Evolutionary conservation across 257 asterid genomes (phyloP).

Genomic region (Ligustrum vulgare): DNA sequence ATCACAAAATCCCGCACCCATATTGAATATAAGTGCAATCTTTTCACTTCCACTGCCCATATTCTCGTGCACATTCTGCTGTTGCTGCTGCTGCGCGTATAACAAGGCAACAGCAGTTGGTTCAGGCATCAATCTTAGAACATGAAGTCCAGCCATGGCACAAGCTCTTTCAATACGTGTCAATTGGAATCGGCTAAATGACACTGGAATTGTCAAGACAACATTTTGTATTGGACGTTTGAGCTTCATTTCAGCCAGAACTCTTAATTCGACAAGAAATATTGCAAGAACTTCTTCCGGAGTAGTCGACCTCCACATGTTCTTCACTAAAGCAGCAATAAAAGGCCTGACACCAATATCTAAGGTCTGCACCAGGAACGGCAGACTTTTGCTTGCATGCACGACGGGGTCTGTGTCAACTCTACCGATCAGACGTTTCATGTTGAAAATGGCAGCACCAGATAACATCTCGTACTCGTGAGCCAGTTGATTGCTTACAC

Average conservation of each 20-base stretch:
- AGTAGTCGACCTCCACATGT: conserved; percentile 78
- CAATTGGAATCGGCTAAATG: conserved; percentile 77
- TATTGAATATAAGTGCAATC: conserved; percentile 66
- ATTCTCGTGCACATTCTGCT: conserved; percentile 28
- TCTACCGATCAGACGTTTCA: conserved; percentile 70
- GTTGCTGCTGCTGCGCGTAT: conserved; percentile 48
- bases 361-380: conserved; percentile 73
- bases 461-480: conserved; percentile 69
- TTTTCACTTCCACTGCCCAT: conserved; percentile 67
- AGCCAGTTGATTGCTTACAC: conserved; percentile 61
- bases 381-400: conserved; percentile 72
- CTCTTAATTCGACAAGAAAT: conserved; percentile 61
- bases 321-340: conserved; percentile 71
- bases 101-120: conserved; percentile 85
- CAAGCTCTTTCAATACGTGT: conserved; percentile 72
- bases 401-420: conserved; percentile 78
- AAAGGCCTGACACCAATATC: conserved; percentile 76
- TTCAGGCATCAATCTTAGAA: conserved; percentile 80
- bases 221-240: conserved; percentile 57
- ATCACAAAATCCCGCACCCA: conserved; percentile 94
- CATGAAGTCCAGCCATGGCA: conserved; percentile 89
- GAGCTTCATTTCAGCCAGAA: conserved; percentile 59
- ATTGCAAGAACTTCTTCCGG: conserved; percentile 86
- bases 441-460: conserved; percentile 71
- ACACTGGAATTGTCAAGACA: conserved; percentile 70